These are phyloP conservation scores for Lyophyllum semitale DNA, from an alignment of 768 basidiomycete species.

Conservation along the genomic window DNA sequence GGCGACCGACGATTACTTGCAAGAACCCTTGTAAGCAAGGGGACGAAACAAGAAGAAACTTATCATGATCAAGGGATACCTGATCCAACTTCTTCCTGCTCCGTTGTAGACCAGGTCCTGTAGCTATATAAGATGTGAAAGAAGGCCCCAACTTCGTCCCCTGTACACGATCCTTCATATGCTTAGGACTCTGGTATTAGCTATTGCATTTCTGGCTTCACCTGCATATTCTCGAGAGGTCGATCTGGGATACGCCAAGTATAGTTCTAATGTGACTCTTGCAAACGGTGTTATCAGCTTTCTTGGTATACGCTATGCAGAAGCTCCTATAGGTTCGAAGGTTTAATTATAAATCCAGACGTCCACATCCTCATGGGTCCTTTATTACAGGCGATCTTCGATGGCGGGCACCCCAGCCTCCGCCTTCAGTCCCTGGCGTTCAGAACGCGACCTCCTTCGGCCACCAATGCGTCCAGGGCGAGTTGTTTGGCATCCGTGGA, in stretches of 20 bases:
- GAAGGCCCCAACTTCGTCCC: no score
- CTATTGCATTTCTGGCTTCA: no score
- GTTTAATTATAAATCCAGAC: background rate
- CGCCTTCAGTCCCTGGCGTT: slow-evolving; percentile 23
- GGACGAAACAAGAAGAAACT: no score
- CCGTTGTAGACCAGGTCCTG: no score
- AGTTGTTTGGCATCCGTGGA: slow-evolving; percentile 29
- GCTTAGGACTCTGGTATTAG: no score
- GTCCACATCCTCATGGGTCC: background rate
- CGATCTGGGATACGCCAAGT: slow-evolving; percentile 43
- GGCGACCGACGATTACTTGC: no score
- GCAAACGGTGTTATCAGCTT: slow-evolving; percentile 34
- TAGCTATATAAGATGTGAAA: no score
- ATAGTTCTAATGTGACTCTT: slow-evolving; percentile 35
- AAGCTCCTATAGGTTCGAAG: slow-evolving; percentile 41
- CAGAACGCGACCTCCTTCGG: slow-evolving; percentile 30
- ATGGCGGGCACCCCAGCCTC: slow-evolving; percentile 33
- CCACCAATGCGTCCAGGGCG: slow-evolving; percentile 29
- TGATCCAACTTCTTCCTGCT: no score
- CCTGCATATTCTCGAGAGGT: no score
- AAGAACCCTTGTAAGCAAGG: no score
- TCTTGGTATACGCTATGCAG: slow-evolving; percentile 48
- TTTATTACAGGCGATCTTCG: slow-evolving; percentile 29
- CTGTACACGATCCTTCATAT: no score
- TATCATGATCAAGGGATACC: no score